These are phyloP conservation scores for Curvularia eragrostidis DNA, from an alignment of 2,329 filamentous ascomycete genomes.

Conservation along the genomic window DNA sequence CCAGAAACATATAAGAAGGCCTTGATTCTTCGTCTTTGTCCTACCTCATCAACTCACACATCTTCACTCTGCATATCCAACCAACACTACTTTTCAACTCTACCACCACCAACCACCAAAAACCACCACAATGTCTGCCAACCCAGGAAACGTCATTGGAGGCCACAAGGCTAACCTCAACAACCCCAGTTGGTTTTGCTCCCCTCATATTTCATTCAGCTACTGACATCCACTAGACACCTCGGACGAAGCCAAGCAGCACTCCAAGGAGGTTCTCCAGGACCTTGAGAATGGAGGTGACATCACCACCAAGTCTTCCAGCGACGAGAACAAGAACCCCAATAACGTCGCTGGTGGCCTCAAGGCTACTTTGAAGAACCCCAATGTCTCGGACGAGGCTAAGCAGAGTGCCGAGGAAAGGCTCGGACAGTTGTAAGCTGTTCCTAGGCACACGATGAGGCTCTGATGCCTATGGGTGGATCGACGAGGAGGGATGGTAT, in stretches of 20 bases:
- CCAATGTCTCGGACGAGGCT: slow-evolving; percentile 63
- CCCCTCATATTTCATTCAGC: neutral
- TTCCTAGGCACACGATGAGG: neutral
- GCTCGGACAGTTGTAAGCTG: slow-evolving; percentile 48
- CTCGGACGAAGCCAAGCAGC: slow-evolving; percentile 62
- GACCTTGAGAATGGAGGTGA: slow-evolving; percentile 57
- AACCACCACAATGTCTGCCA: slow-evolving; percentile 51
- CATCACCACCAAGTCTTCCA: slow-evolving; percentile 30
- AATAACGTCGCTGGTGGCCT: slow-evolving; percentile 55
- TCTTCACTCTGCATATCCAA: neutral
- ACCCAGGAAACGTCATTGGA: slow-evolving; percentile 60
- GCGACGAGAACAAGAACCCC: slow-evolving; percentile 57
- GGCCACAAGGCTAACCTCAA: slow-evolving; percentile 67
- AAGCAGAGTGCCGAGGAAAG: slow-evolving; percentile 63
- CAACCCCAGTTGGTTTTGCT: slow-evolving; percentile 55
- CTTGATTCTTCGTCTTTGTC: neutral
- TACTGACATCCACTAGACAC: slow-evolving; percentile 47
- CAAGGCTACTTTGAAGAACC: slow-evolving; percentile 60
- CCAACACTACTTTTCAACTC: neutral
- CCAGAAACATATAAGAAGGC: slow-evolving; percentile 10
- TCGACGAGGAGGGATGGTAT: slow-evolving; percentile 5
- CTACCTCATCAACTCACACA: neutral
- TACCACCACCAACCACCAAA: slow-evolving; percentile 5
- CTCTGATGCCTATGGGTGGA: neutral
- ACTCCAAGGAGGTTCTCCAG: slow-evolving; percentile 61